A percentile compares a stretch with the other conserved stretches of the same genome.
These are phyloP conservation scores for Panaeolus cyanescens DNA, from an alignment of 768 basidiomycete species.

Conservation along the genomic window DNA sequence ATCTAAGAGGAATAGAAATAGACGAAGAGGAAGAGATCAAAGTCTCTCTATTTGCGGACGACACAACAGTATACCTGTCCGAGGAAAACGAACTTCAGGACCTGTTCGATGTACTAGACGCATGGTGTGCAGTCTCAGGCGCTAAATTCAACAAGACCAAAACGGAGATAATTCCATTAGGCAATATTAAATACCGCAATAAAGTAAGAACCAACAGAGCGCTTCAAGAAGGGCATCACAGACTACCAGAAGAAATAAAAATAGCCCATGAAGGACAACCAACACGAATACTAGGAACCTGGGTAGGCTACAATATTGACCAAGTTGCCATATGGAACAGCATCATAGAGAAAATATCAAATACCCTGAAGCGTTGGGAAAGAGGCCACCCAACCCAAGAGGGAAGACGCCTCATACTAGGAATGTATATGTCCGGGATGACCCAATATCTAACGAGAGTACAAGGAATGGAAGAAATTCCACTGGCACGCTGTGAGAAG, in stretches of 20 bases:
- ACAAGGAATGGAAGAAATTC: constrained; percentile 32
- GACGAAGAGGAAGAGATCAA: too few species aligned
- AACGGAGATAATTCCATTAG: constrained; percentile 39
- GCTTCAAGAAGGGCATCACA: constrained; percentile 6
- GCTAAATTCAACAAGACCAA: constrained; percentile 43
- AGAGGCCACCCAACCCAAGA: constrained; percentile 25
- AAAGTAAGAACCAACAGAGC: constrained; percentile 5
- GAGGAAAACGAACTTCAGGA: constrained; percentile 22
- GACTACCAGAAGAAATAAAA: constrained; percentile 18
- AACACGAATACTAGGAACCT: constrained; percentile 28
- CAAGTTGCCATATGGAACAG: constrained; percentile 19
- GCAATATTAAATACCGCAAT: constrained; percentile 19
- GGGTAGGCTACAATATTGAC: constrained; percentile 24
- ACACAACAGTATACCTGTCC: too few species aligned
- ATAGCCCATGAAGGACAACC: constrained; percentile 27
- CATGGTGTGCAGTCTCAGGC: constrained; percentile 40
- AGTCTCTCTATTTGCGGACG: too few species aligned
- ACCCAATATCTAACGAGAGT: constrained; percentile 31
- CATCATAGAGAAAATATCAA: constrained; percentile 21
- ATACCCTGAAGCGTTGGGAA: too few species aligned
- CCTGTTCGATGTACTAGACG: constrained; percentile 22
- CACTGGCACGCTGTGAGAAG: constrained; percentile 18
- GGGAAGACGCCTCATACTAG: constrained; percentile 13
- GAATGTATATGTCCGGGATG: constrained; percentile 20
- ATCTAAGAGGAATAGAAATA: too few species aligned